phyloP scores from a whole-genome alignment of 768 basidiomycete species.

The Hortiboletus campestris region DNA sequence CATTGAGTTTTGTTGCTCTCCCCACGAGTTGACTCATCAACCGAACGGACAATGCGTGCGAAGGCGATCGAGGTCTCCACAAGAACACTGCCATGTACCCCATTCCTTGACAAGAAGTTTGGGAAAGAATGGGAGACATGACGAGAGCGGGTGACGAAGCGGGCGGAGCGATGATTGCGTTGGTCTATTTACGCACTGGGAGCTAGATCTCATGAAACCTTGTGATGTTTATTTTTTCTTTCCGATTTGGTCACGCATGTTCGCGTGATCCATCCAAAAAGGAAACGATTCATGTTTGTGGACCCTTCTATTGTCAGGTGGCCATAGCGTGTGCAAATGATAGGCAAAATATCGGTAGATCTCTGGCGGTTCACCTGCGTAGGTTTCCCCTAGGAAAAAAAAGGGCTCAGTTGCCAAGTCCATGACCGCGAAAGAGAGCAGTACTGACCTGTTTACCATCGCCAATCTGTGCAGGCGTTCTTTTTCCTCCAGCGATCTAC shows the following conservation, averaged over 20 bases:
- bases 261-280: not conserved
- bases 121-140: too few relatives aligned
- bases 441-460: constrained; percentile 72
- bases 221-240: not conserved
- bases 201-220: not conserved
- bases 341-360: not conserved
- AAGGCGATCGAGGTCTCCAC: too few relatives aligned
- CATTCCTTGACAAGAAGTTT: too few relatives aligned
- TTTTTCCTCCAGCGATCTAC: constrained; percentile 60
- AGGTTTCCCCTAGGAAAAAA: constrained; percentile 22
- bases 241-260: not conserved
- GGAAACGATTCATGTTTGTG: not conserved
- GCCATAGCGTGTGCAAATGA: not conserved
- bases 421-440: not conserved
- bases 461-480: constrained; percentile 62
- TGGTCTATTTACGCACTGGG: not conserved
- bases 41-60: too few relatives aligned
- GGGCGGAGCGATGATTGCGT: not conserved
- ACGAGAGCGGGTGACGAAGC: too few relatives aligned
- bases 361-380: constrained; percentile 8
- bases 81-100: too few relatives aligned
- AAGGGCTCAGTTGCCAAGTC: constrained; percentile 1
- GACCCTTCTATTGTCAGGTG: not conserved
- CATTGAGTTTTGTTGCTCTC: too few relatives aligned
- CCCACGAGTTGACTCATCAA: too few relatives aligned